These are phyloP conservation scores for Trifolium subterraneum DNA, from an alignment of 306 rosid species.

Conservation along the genomic window DNA sequence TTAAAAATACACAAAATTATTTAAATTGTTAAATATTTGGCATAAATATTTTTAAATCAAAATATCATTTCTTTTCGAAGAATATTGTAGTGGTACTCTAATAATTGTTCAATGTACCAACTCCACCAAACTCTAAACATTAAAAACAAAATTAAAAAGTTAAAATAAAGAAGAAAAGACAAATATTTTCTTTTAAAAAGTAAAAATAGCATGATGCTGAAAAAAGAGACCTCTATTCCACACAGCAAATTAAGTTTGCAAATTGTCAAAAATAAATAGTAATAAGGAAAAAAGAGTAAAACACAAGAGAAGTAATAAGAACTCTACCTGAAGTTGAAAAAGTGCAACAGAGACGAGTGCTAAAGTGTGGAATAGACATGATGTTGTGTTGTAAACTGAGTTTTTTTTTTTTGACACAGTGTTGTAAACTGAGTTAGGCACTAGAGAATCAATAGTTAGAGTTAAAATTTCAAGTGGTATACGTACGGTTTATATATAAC, in stretches of 20 bases:
- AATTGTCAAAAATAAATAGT: too few relatives aligned
- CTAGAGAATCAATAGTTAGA: neutral
- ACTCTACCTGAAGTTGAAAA: slow-evolving; percentile 37
- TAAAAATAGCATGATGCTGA: too few relatives aligned
- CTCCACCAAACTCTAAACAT: too few relatives aligned
- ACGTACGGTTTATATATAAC: neutral
- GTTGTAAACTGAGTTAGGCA: neutral
- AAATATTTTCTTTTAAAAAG: too few relatives aligned
- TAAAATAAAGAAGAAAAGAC: neutral
- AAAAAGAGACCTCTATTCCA: too few relatives aligned
- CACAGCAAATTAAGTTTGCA: too few relatives aligned
- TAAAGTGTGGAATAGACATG: slow-evolving; percentile 45
- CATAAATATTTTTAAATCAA: neutral
- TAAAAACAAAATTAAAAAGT: too few relatives aligned
- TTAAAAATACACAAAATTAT: too few relatives aligned
- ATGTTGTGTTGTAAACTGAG: neutral
- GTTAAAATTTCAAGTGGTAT: neutral
- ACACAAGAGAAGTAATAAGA: neutral
- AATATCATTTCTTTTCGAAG: neutral
- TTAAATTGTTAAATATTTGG: neutral
- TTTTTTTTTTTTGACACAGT: too few relatives aligned
- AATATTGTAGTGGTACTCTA: neutral
- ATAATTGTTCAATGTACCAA: neutral
- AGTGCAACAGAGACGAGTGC: slow-evolving; percentile 24
- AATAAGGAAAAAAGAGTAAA: too few relatives aligned